These are phyloP conservation scores for Ogataea pini DNA, from an alignment of 805 yeast species.

Conservation along the genomic window DNA sequence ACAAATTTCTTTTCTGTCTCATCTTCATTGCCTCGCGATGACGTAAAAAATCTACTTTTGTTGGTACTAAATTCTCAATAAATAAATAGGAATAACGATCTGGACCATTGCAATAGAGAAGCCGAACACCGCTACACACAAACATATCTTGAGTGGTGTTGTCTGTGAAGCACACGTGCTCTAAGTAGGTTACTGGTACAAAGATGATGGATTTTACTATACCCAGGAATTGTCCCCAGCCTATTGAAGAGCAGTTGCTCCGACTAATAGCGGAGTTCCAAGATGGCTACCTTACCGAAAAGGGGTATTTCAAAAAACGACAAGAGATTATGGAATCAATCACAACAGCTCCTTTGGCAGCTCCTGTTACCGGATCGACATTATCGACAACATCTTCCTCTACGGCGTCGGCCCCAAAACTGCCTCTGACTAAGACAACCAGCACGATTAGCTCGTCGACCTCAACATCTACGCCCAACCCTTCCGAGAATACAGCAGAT, in stretches of 20 bases:
- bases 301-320: slow-evolving; percentile 67
- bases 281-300: slow-evolving; percentile 73
- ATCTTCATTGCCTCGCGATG: neutral
- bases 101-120: no score
- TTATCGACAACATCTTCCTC: slow-evolving; percentile 9
- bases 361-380: slow-evolving; percentile 4
- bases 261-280: slow-evolving; percentile 51
- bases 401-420: neutral
- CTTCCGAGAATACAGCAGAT: slow-evolving; percentile 17
- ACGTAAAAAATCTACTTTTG: neutral
- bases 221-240: slow-evolving; percentile 43
- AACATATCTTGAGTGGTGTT: no score
- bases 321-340: slow-evolving; percentile 38
- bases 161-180: no score
- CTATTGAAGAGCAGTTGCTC: slow-evolving; percentile 38
- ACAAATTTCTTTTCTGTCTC: neutral
- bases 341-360: neutral
- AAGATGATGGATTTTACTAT: slow-evolving; percentile 47
- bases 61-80: neutral
- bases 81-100: no score
- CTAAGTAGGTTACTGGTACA: no score
- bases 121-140: no score
- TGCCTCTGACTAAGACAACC: slow-evolving; percentile 13
- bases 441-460: slow-evolving; percentile 18
- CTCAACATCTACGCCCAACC: slow-evolving; percentile 17